These are phyloP conservation scores for Wickerhamiella alocasiicola DNA, from an alignment of 805 yeast species.

Conservation along the genomic window DNA sequence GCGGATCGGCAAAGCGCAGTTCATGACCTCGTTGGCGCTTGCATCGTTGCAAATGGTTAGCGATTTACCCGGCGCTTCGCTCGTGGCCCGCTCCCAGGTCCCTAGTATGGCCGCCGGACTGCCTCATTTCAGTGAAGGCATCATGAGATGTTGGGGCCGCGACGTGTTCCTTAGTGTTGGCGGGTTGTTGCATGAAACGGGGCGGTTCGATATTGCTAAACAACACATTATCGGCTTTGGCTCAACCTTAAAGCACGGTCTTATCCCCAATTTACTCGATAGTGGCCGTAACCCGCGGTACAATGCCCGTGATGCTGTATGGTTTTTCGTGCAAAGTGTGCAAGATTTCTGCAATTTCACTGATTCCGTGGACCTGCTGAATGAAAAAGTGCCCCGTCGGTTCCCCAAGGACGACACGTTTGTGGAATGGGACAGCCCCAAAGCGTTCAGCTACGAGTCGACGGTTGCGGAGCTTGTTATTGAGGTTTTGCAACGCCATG, in stretches of 20 bases:
- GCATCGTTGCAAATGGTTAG: constrained; percentile 85
- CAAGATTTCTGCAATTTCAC: constrained; percentile 65
- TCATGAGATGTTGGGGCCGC: constrained; percentile 98
- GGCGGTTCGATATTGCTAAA: constrained; percentile 66
- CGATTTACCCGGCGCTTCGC: constrained; percentile 54
- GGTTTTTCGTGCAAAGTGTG: constrained; percentile 84
- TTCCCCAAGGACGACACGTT: constrained; percentile 82
- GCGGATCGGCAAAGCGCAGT: constrained; percentile 50
- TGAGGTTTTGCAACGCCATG: constrained; percentile 81
- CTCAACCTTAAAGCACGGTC: constrained; percentile 82
- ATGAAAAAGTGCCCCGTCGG: constrained; percentile 64
- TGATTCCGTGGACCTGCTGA: constrained; percentile 49
- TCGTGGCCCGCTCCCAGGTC: constrained; percentile 45
- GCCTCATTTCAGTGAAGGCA: constrained; percentile 83
- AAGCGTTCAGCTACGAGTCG: constrained; percentile 62
- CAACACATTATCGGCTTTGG: constrained; percentile 78
- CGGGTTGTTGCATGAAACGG: constrained; percentile 69
- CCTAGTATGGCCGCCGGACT: constrained; percentile 91
- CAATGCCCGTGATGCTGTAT: constrained; percentile 93
- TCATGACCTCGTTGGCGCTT: constrained; percentile 67
- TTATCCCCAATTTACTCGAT: constrained; percentile 85
- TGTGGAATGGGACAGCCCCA: constrained; percentile 51
- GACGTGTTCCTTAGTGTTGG: constrained; percentile 83
- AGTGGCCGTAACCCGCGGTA: constrained; percentile 90
- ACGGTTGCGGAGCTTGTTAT: constrained; percentile 64